These are phyloP conservation scores for Glycine soja DNA, from an alignment of 306 rosid species.

Conservation along the genomic window DNA sequence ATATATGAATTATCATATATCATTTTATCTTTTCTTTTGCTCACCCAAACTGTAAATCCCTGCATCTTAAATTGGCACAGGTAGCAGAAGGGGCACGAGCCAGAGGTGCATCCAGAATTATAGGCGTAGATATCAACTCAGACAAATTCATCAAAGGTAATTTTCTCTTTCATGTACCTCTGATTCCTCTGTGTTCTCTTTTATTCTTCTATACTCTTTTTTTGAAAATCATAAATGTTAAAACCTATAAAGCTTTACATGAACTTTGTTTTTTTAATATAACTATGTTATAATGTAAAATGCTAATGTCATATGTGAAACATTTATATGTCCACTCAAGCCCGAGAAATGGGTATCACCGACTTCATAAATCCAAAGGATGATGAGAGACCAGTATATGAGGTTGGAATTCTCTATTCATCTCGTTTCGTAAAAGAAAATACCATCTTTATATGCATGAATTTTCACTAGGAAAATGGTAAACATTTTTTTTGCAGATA, in stretches of 20 bases:
- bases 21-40: too few relatives aligned
- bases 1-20: too few relatives aligned
- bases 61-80: conserved; percentile 45
- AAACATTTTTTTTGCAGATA: conserved; percentile 49
- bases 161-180: background rate
- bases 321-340: conserved; percentile 30
- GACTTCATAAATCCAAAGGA: conserved; percentile 73
- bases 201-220: background rate
- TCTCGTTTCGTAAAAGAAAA: too few relatives aligned
- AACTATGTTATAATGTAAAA: background rate
- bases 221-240: background rate
- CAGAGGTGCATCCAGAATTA: conserved; percentile 80
- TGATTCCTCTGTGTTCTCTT: background rate
- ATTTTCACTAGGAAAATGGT: background rate
- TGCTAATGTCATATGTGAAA: background rate
- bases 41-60: too few relatives aligned
- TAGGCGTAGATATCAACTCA: conserved; percentile 82
- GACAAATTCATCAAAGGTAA: conserved; percentile 64
- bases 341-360: conserved; percentile 69
- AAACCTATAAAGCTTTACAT: background rate
- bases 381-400: conserved; percentile 59
- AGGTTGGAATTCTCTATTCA: conserved; percentile 54
- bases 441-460: background rate
- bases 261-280: background rate
- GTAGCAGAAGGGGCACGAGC: conserved; percentile 83